These are phyloP conservation scores for Thelonectria olida DNA, from an alignment of 2,329 filamentous ascomycete species.

Conservation along the genomic window DNA sequence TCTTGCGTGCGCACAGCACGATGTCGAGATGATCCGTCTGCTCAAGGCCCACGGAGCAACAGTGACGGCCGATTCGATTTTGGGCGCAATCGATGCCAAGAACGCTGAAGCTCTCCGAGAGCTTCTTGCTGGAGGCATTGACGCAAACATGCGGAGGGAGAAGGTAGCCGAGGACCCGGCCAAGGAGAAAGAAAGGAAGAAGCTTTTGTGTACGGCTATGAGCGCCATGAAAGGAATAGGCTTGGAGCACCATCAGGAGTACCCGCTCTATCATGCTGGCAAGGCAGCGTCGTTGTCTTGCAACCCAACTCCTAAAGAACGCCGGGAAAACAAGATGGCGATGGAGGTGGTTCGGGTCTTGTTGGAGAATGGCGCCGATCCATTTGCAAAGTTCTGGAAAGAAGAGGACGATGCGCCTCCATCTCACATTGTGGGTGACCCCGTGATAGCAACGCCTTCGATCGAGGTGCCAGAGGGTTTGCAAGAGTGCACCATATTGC, in stretches of 20 bases:
- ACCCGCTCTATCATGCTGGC: slow-evolving; percentile 22
- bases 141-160: slow-evolving; percentile 21
- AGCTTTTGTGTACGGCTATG: no score
- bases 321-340: not conserved
- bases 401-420: not conserved
- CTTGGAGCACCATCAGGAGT: slow-evolving; percentile 8
- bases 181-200: not conserved
- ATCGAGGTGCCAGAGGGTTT: slow-evolving; percentile 3
- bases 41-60: slow-evolving; percentile 27
- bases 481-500: slow-evolving; percentile 31
- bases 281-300: not conserved
- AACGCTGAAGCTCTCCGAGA: slow-evolving; percentile 10
- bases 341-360: slow-evolving; percentile 25
- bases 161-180: not conserved
- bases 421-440: not conserved
- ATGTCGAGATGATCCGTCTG: slow-evolving; percentile 18
- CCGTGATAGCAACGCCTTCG: not conserved
- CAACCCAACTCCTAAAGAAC: no score
- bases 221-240: no score
- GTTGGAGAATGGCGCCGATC: slow-evolving; percentile 39
- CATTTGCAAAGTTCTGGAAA: slow-evolving; percentile 27
- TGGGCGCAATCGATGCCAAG: slow-evolving; percentile 24
- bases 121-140: slow-evolving; percentile 22
- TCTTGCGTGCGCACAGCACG: slow-evolving; percentile 9
- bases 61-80: slow-evolving; percentile 20